Evolutionary conservation across 352 stramenopile genomes (phyloP).

Genomic region (Globisporangium solare): DNA sequence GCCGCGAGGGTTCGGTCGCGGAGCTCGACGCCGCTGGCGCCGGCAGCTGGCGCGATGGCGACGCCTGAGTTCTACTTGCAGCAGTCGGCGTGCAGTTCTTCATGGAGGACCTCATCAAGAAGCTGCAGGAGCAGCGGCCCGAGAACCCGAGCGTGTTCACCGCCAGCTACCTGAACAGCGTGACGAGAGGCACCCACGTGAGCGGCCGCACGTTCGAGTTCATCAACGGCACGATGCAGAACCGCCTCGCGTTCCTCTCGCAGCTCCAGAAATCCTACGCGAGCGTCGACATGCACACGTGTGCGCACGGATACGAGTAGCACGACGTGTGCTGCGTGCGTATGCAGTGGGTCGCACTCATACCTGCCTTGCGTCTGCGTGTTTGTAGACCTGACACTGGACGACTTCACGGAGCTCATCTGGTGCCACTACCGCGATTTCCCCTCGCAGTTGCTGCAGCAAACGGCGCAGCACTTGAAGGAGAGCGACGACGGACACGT

Average conservation of each 20-base stretch:
- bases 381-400: slow-evolving; percentile 37
- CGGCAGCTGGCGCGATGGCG: not conserved
- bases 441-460: slow-evolving; percentile 30
- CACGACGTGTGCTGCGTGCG: not conserved
- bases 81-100: slow-evolving; percentile 48
- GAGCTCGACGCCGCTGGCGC: slow-evolving; percentile 4
- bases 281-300: slow-evolving; percentile 32
- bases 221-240: slow-evolving; percentile 48
- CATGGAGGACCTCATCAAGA: slow-evolving; percentile 48
- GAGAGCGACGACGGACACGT: slow-evolving; percentile 26
- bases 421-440: slow-evolving; percentile 55
- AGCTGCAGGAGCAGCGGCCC: slow-evolving; percentile 40
- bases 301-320: slow-evolving; percentile 15
- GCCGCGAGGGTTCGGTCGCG: slow-evolving; percentile 19
- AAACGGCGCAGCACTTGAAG: slow-evolving; percentile 34
- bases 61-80: slow-evolving; percentile 45
- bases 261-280: slow-evolving; percentile 36
- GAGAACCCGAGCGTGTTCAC: slow-evolving; percentile 39
- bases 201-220: slow-evolving; percentile 42
- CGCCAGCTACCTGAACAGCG: slow-evolving; percentile 33
- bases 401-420: slow-evolving; percentile 57
- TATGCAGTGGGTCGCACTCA: too few species aligned
- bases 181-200: slow-evolving; percentile 33
- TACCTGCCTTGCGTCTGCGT: slow-evolving; percentile 1
- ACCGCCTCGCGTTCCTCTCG: slow-evolving; percentile 38